Evolutionary conservation across 2,329 filamentous ascomycete genomes (phyloP).

Genomic region (Sclerotiophoma versabilis): DNA sequence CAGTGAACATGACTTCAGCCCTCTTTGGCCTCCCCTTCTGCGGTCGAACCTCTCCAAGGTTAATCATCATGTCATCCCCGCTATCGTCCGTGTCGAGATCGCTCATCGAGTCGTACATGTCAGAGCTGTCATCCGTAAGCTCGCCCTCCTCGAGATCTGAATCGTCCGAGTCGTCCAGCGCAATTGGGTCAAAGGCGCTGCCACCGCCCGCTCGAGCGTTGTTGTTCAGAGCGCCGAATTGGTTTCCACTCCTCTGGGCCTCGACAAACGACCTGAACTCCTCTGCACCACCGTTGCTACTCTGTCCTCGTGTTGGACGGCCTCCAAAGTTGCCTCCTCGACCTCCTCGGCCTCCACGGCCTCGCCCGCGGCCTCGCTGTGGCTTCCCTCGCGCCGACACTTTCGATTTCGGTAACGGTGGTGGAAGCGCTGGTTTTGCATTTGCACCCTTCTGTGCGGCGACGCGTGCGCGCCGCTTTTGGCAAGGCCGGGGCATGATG

Average conservation of each 20-base stretch:
- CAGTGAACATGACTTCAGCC: conserved; percentile 31
- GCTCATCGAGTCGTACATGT: conserved; percentile 12
- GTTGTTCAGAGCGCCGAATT: conserved; percentile 24
- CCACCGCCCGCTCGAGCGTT: conserved; percentile 13
- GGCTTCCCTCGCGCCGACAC: conserved; percentile 23
- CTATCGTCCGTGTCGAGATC: conserved; percentile 23
- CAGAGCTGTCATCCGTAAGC: conserved; percentile 19
- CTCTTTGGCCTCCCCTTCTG: conserved; percentile 2
- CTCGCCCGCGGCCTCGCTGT: conserved; percentile 18
- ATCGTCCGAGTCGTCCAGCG: conserved; percentile 18
- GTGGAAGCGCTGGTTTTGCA: conserved; percentile 7
- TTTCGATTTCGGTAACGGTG: conserved; percentile 8
- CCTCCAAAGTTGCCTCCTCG: conserved; percentile 25
- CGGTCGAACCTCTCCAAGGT: conserved; percentile 23
- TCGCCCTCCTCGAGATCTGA: conserved; percentile 24
- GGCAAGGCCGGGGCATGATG: conserved; percentile 36
- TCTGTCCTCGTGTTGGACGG: conserved; percentile 7
- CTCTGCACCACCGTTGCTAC: conserved; percentile 9
- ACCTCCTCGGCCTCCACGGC: conserved; percentile 12
- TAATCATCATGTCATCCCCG: conserved; percentile 32
- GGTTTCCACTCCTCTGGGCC: conserved; percentile 14
- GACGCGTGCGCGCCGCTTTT: conserved; percentile 34
- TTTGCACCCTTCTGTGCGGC: conserved; percentile 22
- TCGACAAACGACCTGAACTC: conserved; percentile 16
- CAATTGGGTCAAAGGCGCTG: conserved; percentile 19